These are phyloP conservation scores for Picea abies DNA, from an alignment of 83 land plant genomes.

Conservation along the genomic window DNA sequence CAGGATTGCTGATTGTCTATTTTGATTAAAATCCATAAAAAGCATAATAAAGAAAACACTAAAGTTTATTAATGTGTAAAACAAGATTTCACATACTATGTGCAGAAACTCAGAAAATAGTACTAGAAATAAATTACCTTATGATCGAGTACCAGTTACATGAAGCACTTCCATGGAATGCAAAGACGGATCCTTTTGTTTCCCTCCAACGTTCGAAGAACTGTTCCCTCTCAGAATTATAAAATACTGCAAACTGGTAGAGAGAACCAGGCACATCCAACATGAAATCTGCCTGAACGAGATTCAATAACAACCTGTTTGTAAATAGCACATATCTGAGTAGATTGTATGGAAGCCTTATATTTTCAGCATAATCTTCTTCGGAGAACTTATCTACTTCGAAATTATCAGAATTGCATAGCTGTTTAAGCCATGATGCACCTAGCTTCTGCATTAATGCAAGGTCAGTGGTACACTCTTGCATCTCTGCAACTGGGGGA, in stretches of 20 bases:
- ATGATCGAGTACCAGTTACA: constrained; percentile 9
- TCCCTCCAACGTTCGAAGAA: neutral
- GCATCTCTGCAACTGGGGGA: constrained; percentile 14
- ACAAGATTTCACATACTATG: too few species aligned
- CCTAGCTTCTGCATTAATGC: neutral
- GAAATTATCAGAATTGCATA: too few species aligned
- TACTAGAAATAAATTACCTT: neutral
- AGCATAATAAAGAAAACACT: too few species aligned
- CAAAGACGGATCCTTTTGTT: constrained; percentile 5
- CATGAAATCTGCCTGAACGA: neutral
- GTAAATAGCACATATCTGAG: constrained; percentile 11
- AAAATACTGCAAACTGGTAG: constrained; percentile 12
- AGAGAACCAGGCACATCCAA: neutral
- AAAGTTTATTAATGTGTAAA: too few species aligned
- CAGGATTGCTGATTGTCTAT: too few species aligned
- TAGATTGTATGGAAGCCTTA: constrained; percentile 9
- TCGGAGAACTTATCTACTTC: neutral
- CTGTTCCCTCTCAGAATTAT: constrained; percentile 10
- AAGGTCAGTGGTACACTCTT: neutral
- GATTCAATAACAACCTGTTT: neutral
- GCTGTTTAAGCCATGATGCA: neutral
- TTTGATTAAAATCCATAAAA: too few species aligned
- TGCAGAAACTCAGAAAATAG: too few species aligned
- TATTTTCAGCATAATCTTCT: constrained; percentile 1
- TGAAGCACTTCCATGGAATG: constrained; percentile 10